phyloP scores from a whole-genome alignment of 805 yeast genomes.

The Cyberlindnera meyerae region DNA sequence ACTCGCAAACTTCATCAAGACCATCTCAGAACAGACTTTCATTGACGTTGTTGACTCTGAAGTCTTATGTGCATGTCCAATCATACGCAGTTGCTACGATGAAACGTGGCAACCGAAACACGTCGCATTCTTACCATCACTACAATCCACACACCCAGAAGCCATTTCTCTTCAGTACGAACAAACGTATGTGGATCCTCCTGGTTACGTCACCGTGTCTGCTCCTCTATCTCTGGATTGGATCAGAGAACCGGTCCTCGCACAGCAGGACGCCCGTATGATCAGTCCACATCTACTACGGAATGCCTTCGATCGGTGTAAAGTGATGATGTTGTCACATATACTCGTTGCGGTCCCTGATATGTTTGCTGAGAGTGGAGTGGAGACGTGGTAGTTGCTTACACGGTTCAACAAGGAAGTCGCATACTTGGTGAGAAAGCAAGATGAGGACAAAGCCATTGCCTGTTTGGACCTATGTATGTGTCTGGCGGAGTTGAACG shows the following conservation, averaged over 20 bases:
- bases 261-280: not conserved
- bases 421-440: not conserved
- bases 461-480: not conserved
- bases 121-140: conserved; percentile 1
- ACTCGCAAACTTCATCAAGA: no score
- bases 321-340: conserved; percentile 1
- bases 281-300: conserved; percentile 5
- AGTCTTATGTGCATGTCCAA: not conserved
- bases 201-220: not conserved
- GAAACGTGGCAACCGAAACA: conserved; percentile 3
- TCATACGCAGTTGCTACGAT: conserved; percentile 3
- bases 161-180: conserved; percentile 1
- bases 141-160: not conserved
- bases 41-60: not conserved
- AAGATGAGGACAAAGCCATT: not conserved
- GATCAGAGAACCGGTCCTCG: conserved; percentile 1
- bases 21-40: no score
- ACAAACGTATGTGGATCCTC: conserved; percentile 1
- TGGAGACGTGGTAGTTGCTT: conserved; percentile 1
- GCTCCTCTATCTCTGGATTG: conserved; percentile 3
- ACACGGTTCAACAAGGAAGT: conserved; percentile 3
- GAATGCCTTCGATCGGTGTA: conserved; percentile 4
- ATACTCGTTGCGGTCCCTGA: conserved; percentile 1
- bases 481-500: not conserved
- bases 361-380: not conserved